Percentiles rank a stretch among this genome's conserved stretches.
phyloP scores from a whole-genome alignment of 1,284 basidiomycete species.

The Amylostereum areolatum region DNA sequence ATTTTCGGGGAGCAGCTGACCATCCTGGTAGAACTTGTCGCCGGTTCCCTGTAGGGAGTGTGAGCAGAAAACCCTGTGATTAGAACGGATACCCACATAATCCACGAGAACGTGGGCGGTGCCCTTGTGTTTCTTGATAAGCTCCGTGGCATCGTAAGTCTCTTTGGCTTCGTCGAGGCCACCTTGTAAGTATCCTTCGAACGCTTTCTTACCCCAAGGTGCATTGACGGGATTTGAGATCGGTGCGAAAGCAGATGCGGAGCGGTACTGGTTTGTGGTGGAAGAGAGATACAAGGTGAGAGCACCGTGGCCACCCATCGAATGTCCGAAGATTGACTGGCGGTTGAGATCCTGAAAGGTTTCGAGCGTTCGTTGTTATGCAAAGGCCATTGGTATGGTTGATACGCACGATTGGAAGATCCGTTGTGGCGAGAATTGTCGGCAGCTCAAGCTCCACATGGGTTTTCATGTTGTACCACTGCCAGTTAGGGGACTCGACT shows the following conservation, averaged over 20 bases:
- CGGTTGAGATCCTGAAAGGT: conserved; percentile 54
- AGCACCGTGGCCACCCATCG: conserved; percentile 94
- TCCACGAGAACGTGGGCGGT: conserved; percentile 80
- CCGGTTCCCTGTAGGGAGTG: conserved; percentile 56
- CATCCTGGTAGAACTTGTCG: conserved; percentile 84
- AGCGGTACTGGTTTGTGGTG: conserved; percentile 68
- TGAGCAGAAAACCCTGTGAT: not conserved
- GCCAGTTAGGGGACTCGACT: conserved; percentile 16
- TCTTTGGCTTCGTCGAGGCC: conserved; percentile 72
- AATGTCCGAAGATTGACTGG: conserved; percentile 83
- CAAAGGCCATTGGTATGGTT: not conserved
- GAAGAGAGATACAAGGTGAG: conserved; percentile 85
- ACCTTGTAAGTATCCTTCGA: conserved; percentile 80
- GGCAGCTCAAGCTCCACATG: conserved; percentile 83
- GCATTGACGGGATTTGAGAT: conserved; percentile 85
- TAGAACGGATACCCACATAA: conserved; percentile 42
- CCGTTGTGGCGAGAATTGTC: conserved; percentile 61
- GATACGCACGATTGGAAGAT: conserved; percentile 55
- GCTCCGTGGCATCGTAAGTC: conserved; percentile 80
- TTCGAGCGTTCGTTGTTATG: not conserved
- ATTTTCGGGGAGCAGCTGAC: conserved; percentile 86
- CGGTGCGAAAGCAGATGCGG: conserved; percentile 91
- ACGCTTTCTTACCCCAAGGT: conserved; percentile 93
- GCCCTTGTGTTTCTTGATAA: conserved; percentile 64
- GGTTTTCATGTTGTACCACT: conserved; percentile 89